Conservation (phyloP, 192 early-diverging fungal genomes). For the Radiomyces spectabilis region DNA sequence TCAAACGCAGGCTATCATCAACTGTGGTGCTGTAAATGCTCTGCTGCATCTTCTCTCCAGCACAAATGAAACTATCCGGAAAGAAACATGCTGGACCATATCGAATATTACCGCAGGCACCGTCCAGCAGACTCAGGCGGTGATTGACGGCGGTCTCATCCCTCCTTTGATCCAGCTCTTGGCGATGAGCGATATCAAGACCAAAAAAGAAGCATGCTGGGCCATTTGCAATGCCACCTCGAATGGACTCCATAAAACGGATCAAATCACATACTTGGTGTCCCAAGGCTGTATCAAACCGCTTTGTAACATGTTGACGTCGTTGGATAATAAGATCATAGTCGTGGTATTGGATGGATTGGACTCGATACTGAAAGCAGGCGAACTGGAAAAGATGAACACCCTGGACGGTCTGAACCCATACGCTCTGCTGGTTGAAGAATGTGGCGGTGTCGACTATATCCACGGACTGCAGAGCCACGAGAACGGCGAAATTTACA, state of each 20-base stretch:
- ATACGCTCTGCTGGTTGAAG: slow-evolving; percentile 27
- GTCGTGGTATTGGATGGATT: slow-evolving; percentile 23
- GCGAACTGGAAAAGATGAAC: slow-evolving; percentile 16
- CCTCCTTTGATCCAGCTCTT: slow-evolving; percentile 24
- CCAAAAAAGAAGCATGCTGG: slow-evolving; percentile 38
- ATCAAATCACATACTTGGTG: slow-evolving; percentile 26
- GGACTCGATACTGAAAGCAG: slow-evolving; percentile 24
- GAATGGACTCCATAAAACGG: slow-evolving; percentile 2
- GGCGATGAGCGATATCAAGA: slow-evolving; percentile 16
- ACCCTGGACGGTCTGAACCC: slow-evolving; percentile 11
- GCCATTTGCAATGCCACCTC: slow-evolving; percentile 30
- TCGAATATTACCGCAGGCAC: slow-evolving; percentile 37
- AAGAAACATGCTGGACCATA: slow-evolving; percentile 39
- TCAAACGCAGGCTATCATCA: slow-evolving; percentile 63
- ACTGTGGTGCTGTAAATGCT: slow-evolving; percentile 42
- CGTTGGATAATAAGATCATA: slow-evolving; percentile 25
- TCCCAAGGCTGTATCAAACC: slow-evolving; percentile 22
- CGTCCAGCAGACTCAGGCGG: slow-evolving; percentile 24
- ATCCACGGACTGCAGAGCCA: slow-evolving; percentile 29
- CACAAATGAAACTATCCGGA: slow-evolving; percentile 14
- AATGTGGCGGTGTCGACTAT: slow-evolving; percentile 31
- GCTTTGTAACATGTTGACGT: slow-evolving; percentile 29
- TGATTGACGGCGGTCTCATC: slow-evolving; percentile 28
- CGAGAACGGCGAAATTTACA: slow-evolving; percentile 29
- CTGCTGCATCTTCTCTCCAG: slow-evolving; percentile 36